These are phyloP conservation scores for Cucurbita ficifolia DNA, from an alignment of 306 rosid genomes.

Conservation along the genomic window DNA sequence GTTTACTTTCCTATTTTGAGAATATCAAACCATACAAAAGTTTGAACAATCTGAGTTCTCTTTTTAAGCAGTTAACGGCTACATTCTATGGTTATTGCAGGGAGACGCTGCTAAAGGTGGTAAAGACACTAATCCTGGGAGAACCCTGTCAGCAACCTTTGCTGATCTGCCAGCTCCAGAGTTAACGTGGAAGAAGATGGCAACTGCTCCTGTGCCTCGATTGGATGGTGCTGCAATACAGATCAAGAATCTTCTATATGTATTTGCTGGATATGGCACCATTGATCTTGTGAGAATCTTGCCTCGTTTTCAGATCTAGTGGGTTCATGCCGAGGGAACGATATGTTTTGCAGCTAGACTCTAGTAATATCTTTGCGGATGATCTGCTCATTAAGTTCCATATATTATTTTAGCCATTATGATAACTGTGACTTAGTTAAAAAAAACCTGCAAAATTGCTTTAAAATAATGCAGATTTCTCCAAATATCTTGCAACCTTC, in stretches of 20 bases:
- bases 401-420: background rate
- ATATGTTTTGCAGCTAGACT: background rate
- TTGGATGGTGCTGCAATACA: conserved; percentile 68
- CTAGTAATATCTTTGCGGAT: background rate
- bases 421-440: background rate
- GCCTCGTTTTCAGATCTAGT: background rate
- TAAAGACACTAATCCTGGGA: conserved; percentile 16
- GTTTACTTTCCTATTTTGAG: background rate
- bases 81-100: conserved; percentile 11
- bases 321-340: background rate
- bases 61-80: background rate
- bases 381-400: background rate
- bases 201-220: conserved; percentile 73
- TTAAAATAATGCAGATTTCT: background rate
- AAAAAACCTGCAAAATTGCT: background rate
- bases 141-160: conserved; percentile 41
- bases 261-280: conserved; percentile 68
- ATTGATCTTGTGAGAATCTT: conserved; percentile 49
- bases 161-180: conserved; percentile 77
- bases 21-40: background rate
- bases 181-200: conserved; percentile 62
- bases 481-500: background rate
- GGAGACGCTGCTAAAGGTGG: conserved; percentile 8
- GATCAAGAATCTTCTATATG: conserved; percentile 45
- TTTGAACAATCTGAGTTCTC: background rate